Percentiles rank a stretch among this genome's conserved stretches.
Conservation (phyloP, 768 basidiomycete species). For the Leucocoprinus birnbaumii region DNA sequence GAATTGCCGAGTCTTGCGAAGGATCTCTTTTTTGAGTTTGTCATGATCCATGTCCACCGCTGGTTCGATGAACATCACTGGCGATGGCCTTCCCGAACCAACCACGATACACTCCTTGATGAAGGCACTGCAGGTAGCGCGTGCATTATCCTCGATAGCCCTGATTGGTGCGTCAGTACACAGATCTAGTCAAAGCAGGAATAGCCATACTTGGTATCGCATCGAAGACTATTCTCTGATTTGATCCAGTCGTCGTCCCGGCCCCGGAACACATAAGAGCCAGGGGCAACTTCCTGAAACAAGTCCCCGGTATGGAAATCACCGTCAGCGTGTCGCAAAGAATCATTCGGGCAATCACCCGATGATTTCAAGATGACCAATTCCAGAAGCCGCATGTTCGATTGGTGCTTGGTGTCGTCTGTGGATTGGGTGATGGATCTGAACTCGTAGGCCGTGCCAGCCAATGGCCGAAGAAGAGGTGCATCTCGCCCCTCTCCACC, state of each 20-base stretch:
- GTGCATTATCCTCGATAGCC: constrained; percentile 77
- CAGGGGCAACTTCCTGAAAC: constrained; percentile 61
- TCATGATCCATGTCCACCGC: constrained; percentile 45
- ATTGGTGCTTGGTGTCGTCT: constrained; percentile 44
- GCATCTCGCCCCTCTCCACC: constrained; percentile 50
- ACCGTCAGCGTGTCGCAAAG: constrained; percentile 58
- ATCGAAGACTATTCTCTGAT: constrained; percentile 71
- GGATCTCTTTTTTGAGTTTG: constrained; percentile 66
- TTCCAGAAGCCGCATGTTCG: constrained; percentile 56
- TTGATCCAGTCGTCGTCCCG: constrained; percentile 87
- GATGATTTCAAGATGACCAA: constrained; percentile 68
- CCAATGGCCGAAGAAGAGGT: constrained; percentile 50
- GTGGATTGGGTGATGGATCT: constrained; percentile 43
- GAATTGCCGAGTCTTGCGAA: constrained; percentile 71
- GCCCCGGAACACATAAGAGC: constrained; percentile 63
- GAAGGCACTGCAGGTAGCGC: constrained; percentile 57
- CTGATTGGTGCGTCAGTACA: background rate
- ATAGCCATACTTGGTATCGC: constrained; percentile 53
- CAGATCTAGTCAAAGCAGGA: background rate
- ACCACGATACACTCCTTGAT: constrained; percentile 76
- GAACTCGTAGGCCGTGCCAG: constrained; percentile 66
- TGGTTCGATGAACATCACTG: constrained; percentile 73
- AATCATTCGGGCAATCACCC: constrained; percentile 61
- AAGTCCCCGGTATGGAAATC: constrained; percentile 81
- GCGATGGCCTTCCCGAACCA: constrained; percentile 72